Percentiles rank a stretch among this genome's conserved stretches.
These are phyloP conservation scores for Guillardia theta DNA, from an alignment of 78 protist genomes.

Conservation along the genomic window DNA sequence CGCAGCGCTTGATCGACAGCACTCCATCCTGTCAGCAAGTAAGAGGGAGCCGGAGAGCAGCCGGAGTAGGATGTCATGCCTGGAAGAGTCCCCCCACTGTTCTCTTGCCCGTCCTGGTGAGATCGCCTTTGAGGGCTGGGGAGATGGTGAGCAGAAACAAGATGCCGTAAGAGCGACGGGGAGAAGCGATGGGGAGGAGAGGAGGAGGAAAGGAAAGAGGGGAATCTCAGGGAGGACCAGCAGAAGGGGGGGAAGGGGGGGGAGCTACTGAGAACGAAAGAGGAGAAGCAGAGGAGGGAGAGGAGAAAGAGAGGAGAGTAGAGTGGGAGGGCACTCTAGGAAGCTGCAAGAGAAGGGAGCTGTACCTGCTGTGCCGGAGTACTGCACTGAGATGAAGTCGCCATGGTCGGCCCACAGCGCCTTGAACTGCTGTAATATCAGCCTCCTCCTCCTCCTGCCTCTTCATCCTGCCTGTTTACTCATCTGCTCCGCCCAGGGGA, in stretches of 20 bases:
- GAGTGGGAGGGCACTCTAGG: no score
- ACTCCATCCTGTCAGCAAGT: not conserved
- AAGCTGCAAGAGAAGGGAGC: no score
- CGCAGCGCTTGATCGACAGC: constrained; percentile 13
- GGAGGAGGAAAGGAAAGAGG: not conserved
- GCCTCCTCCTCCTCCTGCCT: not conserved
- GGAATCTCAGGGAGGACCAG: not conserved
- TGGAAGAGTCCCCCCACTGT: not conserved
- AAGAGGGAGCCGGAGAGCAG: not conserved
- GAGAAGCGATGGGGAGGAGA: not conserved
- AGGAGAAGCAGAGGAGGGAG: not conserved
- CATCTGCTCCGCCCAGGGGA: not conserved
- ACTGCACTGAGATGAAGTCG: not conserved
- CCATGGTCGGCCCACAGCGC: constrained; percentile 19
- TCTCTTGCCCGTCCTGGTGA: not conserved
- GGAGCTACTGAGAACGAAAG: no score
- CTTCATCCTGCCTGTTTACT: not conserved
- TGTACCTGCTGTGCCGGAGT: no score
- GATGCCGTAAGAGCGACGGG: not conserved
- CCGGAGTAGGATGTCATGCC: not conserved
- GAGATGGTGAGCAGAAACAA: not conserved
- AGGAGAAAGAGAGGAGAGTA: no score
- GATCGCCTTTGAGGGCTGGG: not conserved
- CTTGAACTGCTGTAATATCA: not conserved
- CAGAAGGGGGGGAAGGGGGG: not conserved